Conservation (phyloP, 306 rosid genomes). For the Oxytropis ochrocephala region DNA sequence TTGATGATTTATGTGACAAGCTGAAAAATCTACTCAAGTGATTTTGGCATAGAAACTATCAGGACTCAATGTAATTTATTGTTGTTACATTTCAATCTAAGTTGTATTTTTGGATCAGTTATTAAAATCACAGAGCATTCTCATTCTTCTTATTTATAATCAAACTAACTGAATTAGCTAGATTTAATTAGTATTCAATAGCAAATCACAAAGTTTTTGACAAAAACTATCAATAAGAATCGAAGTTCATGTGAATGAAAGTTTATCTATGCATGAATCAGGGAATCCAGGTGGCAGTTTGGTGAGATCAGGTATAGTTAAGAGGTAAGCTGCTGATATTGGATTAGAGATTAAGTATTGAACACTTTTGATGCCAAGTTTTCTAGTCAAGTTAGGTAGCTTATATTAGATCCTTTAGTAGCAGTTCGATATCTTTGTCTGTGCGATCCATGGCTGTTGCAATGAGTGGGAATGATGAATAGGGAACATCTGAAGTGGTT, state of each 20-base stretch:
- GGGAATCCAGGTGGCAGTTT: constrained; percentile 14
- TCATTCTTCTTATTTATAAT: too few species aligned
- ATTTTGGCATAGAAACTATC: too few species aligned
- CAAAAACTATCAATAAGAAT: too few species aligned
- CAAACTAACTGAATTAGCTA: too few species aligned
- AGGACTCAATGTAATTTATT: too few species aligned
- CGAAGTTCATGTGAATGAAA: constrained; percentile 13
- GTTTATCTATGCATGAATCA: constrained; percentile 5
- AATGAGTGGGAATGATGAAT: background rate
- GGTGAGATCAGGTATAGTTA: constrained; percentile 9
- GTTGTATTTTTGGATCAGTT: too few species aligned
- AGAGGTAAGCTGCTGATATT: background rate
- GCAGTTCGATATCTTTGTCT: constrained; percentile 1
- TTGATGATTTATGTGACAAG: background rate
- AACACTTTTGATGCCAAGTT: constrained; percentile 17
- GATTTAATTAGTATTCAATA: too few species aligned
- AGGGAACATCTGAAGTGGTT: constrained; percentile 29
- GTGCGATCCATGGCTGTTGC: constrained; percentile 25
- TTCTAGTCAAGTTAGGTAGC: constrained; percentile 18
- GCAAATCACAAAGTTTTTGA: too few species aligned
- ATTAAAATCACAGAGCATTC: too few species aligned
- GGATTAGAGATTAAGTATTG: background rate
- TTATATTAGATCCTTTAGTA: background rate
- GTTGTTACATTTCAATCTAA: too few species aligned
- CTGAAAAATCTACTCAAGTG: background rate